Percentiles rank a stretch among this genome's conserved stretches.
These are phyloP conservation scores for Phytopythium kandeliae DNA, from an alignment of 352 stramenopile species.

Conservation along the genomic window DNA sequence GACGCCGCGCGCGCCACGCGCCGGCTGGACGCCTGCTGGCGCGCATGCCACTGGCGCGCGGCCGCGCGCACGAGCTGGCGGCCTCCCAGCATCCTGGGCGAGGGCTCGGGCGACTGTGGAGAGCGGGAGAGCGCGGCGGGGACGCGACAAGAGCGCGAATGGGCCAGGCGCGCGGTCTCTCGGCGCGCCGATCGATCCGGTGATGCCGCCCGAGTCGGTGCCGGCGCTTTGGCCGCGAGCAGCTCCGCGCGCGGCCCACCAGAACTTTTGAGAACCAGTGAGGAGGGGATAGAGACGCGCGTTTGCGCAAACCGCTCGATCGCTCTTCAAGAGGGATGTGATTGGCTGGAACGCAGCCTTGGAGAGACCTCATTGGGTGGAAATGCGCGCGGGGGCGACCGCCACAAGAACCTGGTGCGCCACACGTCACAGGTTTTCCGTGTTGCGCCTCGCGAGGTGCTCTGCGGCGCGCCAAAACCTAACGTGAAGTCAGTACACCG, in stretches of 20 bases:
- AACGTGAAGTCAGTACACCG: too few species aligned
- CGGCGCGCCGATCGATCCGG: too few species aligned
- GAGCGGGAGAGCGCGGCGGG: background rate
- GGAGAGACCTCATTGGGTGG: background rate
- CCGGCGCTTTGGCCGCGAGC: conserved; percentile 1
- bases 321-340: background rate
- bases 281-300: background rate
- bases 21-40: conserved; percentile 9
- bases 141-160: conserved; percentile 6
- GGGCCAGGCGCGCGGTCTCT: too few species aligned
- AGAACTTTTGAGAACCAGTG: conserved; percentile 5
- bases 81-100: conserved; percentile 32
- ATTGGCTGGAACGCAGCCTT: conserved; percentile 12
- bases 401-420: conserved; percentile 25
- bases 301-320: conserved; percentile 7
- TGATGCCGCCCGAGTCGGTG: background rate
- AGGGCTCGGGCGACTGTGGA: conserved; percentile 5
- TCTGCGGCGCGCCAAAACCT: too few species aligned
- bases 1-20: conserved; percentile 13
- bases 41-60: conserved; percentile 23
- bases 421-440: conserved; percentile 6
- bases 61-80: conserved; percentile 36
- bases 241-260: conserved; percentile 6
- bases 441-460: background rate
- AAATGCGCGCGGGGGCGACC: background rate